Base-by-base conservation (phyloP, 345 rosid genomes). In the Cardiospermum halicacabum region DNA sequence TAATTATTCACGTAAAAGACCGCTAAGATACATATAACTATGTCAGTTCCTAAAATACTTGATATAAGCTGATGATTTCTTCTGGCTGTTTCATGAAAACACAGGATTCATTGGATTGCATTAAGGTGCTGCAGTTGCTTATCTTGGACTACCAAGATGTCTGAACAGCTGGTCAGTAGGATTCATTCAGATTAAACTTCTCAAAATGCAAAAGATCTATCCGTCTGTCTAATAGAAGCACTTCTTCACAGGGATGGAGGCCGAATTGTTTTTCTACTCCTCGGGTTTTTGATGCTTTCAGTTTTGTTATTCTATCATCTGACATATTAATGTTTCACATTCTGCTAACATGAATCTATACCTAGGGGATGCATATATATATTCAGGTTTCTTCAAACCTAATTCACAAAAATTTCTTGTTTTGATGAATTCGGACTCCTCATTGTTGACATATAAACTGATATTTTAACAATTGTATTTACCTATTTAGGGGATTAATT, bases 71-170 rank as follows among this genome's bases (percentile, higher is more conserved):
- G 39, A 30, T 11, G 9, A 19, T 12, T 1, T 58, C 11, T 55
- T 45, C n/a, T n/a, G n/a, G 5, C 9, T 28, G 11, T 0, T 48
- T 47, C 27, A 25, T 36, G 39, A 9, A 45, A 40, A 53, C 34
- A 27, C 80, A 82, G 86, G 86, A 51, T 77, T 28, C 73, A 72
- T 9, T 82, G 86, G 86, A 27, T 82, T 49, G 1, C 75, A 39
- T 36, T 65, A 67, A 75, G 79, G 58, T 79, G 84, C 75, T 77
- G 82, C 75, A 49, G 61, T 11, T 79, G 74, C 65, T 53, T 69
- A 28, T 57, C 78, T 24, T 62, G 50, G 71, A 50, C 58, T 55
- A 7, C 16, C 22, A 58, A 31, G 54, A 21, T 40, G 43, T 27
- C 4, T 21, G 45, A 9, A 31, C 67, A 11, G 28, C 16, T 3